Evolutionary conservation across 768 basidiomycete genomes (phyloP).

Genomic region (Auriscalpium vulgare): DNA sequence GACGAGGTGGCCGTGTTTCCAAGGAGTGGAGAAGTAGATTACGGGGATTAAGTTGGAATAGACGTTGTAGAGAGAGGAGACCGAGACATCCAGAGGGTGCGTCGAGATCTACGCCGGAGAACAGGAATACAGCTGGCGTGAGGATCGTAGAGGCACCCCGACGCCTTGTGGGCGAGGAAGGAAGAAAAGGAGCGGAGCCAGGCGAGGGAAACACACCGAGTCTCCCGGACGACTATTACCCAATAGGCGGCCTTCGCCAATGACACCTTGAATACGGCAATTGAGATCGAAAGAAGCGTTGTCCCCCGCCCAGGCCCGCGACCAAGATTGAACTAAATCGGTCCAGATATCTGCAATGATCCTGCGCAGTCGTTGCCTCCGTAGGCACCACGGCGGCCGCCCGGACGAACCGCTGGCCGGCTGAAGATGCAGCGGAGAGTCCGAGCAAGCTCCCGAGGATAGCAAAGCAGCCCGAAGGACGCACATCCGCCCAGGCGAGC

Average conservation of each 20-base stretch:
- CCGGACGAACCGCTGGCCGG: no score
- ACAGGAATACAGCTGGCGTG: slow-evolving; percentile 2
- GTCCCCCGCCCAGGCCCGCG: background rate
- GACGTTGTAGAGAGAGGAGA: slow-evolving; percentile 2
- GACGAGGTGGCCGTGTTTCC: slow-evolving; percentile 3
- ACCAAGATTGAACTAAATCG: no score
- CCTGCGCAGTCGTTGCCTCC: no score
- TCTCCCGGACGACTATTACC: slow-evolving; percentile 9
- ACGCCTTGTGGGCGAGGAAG: background rate
- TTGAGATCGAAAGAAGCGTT: slow-evolving; percentile 6
- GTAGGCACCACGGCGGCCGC: no score
- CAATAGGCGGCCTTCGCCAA: slow-evolving; percentile 6
- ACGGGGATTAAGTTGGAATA: slow-evolving; percentile 9
- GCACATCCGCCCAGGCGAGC: no score
- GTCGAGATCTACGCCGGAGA: background rate
- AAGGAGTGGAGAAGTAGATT: slow-evolving; percentile 10
- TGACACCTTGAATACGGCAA: slow-evolving; percentile 1
- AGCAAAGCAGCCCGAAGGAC: no score
- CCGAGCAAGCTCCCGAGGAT: no score
- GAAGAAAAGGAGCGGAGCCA: background rate
- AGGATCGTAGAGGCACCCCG: slow-evolving; percentile 6
- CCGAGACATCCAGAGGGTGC: slow-evolving; percentile 9
- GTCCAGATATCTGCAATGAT: no score
- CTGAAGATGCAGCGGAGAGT: no score
- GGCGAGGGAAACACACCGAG: slow-evolving; percentile 1